A percentile compares a stretch with the other conserved stretches of the same genome.
These are phyloP conservation scores for Oemleria cerasiformis DNA, from an alignment of 306 rosid genomes.

Conservation along the genomic window DNA sequence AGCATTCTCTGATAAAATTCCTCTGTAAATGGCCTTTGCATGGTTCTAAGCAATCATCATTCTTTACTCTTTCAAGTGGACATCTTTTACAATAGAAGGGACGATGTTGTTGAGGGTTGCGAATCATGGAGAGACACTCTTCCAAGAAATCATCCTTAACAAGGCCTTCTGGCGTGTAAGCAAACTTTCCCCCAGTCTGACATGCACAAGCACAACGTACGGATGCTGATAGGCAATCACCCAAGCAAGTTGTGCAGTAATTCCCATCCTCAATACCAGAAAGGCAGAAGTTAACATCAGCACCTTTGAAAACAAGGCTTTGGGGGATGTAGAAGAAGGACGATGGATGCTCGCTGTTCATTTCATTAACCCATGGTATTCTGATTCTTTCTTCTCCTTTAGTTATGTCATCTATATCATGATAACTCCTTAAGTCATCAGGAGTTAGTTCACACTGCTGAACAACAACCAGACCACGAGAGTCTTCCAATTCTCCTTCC, in stretches of 20 bases:
- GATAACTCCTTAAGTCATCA: slow-evolving; percentile 41
- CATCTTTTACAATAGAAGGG: slow-evolving; percentile 66
- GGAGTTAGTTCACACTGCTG: slow-evolving; percentile 35
- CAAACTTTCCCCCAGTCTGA: slow-evolving; percentile 60
- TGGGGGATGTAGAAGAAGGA: slow-evolving; percentile 60
- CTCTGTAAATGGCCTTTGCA: slow-evolving; percentile 90
- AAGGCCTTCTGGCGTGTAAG: slow-evolving; percentile 60
- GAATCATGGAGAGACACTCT: slow-evolving; percentile 58
- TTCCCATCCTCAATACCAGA: slow-evolving; percentile 56
- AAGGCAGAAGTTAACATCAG: slow-evolving; percentile 51
- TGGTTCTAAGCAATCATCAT: slow-evolving; percentile 65
- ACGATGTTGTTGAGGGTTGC: slow-evolving; percentile 39
- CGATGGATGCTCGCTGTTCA: slow-evolving; percentile 45
- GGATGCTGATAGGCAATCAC: slow-evolving; percentile 61
- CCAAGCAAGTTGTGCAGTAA: slow-evolving; percentile 79
- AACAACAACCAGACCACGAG: slow-evolving; percentile 37
- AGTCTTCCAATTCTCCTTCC: slow-evolving; percentile 30
- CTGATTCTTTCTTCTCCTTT: slow-evolving; percentile 81
- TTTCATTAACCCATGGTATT: slow-evolving; percentile 66
- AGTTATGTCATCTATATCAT: slow-evolving; percentile 54
- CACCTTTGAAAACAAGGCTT: slow-evolving; percentile 58
- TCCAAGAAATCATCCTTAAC: slow-evolving; percentile 70
- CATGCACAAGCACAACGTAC: slow-evolving; percentile 66
- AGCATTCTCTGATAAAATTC: slow-evolving; percentile 84
- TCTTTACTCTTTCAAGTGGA: slow-evolving; percentile 67